Conservation (phyloP, 495 filamentous ascomycete genomes). For the Penicillium argentinense region DNA sequence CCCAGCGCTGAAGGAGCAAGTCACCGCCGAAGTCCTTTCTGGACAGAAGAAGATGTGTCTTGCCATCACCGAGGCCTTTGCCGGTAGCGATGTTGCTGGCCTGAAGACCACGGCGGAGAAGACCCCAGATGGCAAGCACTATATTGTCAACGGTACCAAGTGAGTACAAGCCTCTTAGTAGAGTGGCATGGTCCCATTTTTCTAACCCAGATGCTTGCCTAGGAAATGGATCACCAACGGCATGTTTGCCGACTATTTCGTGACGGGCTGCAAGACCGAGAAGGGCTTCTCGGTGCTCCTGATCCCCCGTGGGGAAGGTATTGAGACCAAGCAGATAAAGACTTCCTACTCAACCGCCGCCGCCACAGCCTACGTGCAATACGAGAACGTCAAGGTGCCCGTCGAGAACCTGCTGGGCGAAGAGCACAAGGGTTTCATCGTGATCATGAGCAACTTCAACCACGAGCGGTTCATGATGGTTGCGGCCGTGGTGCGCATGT, state of each 20-base stretch:
- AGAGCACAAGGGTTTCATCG: constrained; percentile 84
- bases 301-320: constrained; percentile 66
- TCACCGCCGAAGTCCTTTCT: constrained; percentile 70
- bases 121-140: constrained; percentile 79
- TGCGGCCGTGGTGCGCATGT: constrained; percentile 62
- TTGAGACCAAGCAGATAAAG: constrained; percentile 80
- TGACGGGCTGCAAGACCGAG: constrained; percentile 75
- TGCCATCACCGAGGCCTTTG: constrained; percentile 88
- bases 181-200: too few species aligned
- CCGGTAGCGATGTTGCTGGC: constrained; percentile 82
- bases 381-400: constrained; percentile 85
- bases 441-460: constrained; percentile 89
- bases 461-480: constrained; percentile 75
- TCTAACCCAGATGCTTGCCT: not conserved
- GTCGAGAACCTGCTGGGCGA: constrained; percentile 75
- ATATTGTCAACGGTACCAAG: constrained; percentile 86
- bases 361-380: constrained; percentile 78
- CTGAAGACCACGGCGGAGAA: constrained; percentile 78
- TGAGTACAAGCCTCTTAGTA: constrained; percentile 11
- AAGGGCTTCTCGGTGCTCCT: constrained; percentile 81
- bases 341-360: constrained; percentile 80
- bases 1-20: constrained; percentile 59
- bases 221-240: constrained; percentile 93
- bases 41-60: constrained; percentile 87
- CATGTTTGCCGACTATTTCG: constrained; percentile 80